phyloP scores from a whole-genome alignment of 768 basidiomycete genomes.

The Tulasnella sp. region DNA sequence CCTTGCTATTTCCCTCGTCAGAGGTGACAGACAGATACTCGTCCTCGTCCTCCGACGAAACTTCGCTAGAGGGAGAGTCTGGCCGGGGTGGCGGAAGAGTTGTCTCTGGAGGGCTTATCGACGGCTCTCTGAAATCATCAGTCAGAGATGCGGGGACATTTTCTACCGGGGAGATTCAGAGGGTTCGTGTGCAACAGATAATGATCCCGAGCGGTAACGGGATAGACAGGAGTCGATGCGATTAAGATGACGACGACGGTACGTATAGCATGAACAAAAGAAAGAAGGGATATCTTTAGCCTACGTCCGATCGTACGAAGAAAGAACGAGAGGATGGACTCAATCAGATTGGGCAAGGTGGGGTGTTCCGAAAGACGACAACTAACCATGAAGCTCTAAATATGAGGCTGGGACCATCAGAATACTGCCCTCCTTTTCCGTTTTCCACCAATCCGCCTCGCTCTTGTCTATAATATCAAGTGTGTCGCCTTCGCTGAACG shows the following conservation, averaged over 20 bases:
- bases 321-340: constrained; percentile 48
- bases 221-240: not conserved
- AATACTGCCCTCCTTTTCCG: constrained; percentile 77
- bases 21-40: constrained; percentile 47
- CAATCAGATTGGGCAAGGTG: constrained; percentile 37
- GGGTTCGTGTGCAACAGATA: not conserved
- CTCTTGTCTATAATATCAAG: constrained; percentile 75
- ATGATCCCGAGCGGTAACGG: not conserved
- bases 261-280: constrained; percentile 37
- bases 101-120: not conserved
- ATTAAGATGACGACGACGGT: constrained; percentile 10
- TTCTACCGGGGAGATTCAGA: not conserved
- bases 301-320: constrained; percentile 26
- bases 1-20: constrained; percentile 38
- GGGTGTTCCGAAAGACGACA: constrained; percentile 31
- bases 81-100: not conserved
- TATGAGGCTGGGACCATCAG: constrained; percentile 92
- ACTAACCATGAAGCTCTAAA: constrained; percentile 88
- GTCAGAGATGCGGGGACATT: not conserved
- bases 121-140: not conserved
- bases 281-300: constrained; percentile 34
- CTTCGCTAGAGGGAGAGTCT: not conserved
- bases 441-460: constrained; percentile 96
- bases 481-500: constrained; percentile 75
- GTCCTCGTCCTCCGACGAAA: constrained; percentile 34